phyloP scores from a whole-genome alignment of 257 asterid genomes.

The Solanum chiquidenum region DNA sequence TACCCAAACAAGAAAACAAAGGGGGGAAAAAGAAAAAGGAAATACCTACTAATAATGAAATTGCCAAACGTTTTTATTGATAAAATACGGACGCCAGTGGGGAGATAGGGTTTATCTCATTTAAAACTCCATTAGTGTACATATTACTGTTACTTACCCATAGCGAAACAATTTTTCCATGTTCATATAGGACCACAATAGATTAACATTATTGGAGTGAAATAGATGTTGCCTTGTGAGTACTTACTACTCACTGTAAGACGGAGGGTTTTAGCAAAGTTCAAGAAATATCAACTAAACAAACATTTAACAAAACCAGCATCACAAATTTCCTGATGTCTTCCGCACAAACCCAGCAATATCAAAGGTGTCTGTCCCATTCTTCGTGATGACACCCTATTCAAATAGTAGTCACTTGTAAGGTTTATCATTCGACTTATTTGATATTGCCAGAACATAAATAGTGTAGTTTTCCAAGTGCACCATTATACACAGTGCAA shows the following conservation, averaged over 20 bases:
- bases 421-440: not conserved
- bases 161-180: not conserved
- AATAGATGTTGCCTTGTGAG: not conserved
- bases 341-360: slow-evolving; percentile 34
- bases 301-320: not conserved
- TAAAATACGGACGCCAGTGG: not conserved
- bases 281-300: not conserved
- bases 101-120: not conserved
- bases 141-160: not conserved
- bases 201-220: not conserved
- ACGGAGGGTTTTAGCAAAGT: not conserved
- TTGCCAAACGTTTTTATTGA: not conserved
- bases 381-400: slow-evolving; percentile 77
- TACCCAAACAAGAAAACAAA: not conserved
- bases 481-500: not conserved
- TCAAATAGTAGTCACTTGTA: not conserved
- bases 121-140: not conserved
- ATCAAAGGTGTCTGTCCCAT: slow-evolving; percentile 47
- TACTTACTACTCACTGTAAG: not conserved
- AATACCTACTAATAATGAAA: not conserved
- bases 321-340: slow-evolving; percentile 1
- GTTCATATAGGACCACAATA: not conserved
- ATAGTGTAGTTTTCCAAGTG: not conserved
- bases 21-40: not conserved
- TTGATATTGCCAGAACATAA: not conserved